phyloP scores from a whole-genome alignment of 306 rosid genomes.

The Prunus padus region DNA sequence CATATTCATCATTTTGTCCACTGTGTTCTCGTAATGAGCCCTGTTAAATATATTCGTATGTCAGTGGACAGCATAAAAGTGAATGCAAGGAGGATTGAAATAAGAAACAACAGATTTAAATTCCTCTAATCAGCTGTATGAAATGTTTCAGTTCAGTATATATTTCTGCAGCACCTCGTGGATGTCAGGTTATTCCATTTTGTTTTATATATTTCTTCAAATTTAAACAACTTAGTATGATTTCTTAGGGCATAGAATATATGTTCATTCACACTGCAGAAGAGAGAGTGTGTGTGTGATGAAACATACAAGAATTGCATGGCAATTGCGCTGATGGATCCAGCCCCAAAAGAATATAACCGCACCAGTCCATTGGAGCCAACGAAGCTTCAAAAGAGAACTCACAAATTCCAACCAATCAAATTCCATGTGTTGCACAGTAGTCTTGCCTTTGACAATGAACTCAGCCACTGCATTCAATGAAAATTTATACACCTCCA shows the following conservation, averaged over 20 bases:
- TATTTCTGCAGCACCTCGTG: not conserved
- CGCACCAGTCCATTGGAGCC: slow-evolving; percentile 76
- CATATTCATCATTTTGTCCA: slow-evolving; percentile 55
- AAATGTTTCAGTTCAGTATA: not conserved
- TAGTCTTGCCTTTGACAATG: slow-evolving; percentile 70
- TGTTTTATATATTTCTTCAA: not conserved
- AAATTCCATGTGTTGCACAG: slow-evolving; percentile 50
- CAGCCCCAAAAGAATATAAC: slow-evolving; percentile 79
- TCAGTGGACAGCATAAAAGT: slow-evolving; percentile 23
- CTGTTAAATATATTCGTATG: slow-evolving; percentile 40
- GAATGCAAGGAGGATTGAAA: slow-evolving; percentile 4
- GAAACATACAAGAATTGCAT: slow-evolving; percentile 74
- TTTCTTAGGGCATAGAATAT: not conserved
- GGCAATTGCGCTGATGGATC: slow-evolving; percentile 76
- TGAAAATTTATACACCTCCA: slow-evolving; percentile 52
- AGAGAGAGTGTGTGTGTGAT: slow-evolving; percentile 5
- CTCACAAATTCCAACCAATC: slow-evolving; percentile 44
- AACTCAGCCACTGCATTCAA: slow-evolving; percentile 46
- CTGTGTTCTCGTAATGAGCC: slow-evolving; percentile 63
- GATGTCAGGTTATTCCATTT: not conserved
- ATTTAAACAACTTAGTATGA: not conserved
- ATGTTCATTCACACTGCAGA: not conserved
- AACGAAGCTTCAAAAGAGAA: slow-evolving; percentile 68
- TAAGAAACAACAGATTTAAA: not conserved
- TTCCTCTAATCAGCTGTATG: not conserved